Evolutionary conservation across 331 rosid genomes (phyloP), one percentile per base, ranked within the genome.

Genomic region (Phaseolus coccineus): DNA sequence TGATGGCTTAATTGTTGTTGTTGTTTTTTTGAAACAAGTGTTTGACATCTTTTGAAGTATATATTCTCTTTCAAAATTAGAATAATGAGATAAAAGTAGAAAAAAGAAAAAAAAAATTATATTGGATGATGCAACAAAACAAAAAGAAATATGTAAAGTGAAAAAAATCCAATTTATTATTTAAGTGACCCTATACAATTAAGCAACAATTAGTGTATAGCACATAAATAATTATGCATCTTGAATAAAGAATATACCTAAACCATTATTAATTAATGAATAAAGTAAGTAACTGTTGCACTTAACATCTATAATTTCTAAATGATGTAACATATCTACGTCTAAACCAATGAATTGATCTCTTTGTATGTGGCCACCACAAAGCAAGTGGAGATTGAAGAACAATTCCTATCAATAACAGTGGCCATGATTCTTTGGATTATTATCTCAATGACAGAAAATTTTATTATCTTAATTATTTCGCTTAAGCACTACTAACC

Each of bases 361-460:
- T 25, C 11, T 22, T 40, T 24, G 35, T 33, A 44, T 39, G 8
- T 67, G 73, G 56, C 35, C 72, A 68, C 73, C 19, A 44, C 57
- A 44, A 11, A 25, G 37, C 55, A 24, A 69, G 73, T 44, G 57
- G 57, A 68, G 24, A 44, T 39, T 56, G 73, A 69, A 44, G 73
- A 69, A 46, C 73, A 46, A 39, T n/a, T 5, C 13, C 19, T 37
- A 67, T 67, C 35, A 22, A 66, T 22, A 11, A 66, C 52, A 66
- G 10, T 39, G 12, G 70, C 28, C 9, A 65, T 31, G 51, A 39
- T 37, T 65, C 71, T 39, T 22, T 16, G 16, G 37, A 40, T 40
- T 5, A 66, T 40, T 37, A 42, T 42, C 51, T 65, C 9, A 46
- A n/a, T 2, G 12, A 39, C 35, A 40, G 72, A n/a, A 42, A 66